A percentile compares a stretch with the other conserved stretches of the same genome.
These are phyloP conservation scores for Aquanectria penicillioides DNA, from an alignment of 2,329 filamentous ascomycete genomes.

Conservation along the genomic window DNA sequence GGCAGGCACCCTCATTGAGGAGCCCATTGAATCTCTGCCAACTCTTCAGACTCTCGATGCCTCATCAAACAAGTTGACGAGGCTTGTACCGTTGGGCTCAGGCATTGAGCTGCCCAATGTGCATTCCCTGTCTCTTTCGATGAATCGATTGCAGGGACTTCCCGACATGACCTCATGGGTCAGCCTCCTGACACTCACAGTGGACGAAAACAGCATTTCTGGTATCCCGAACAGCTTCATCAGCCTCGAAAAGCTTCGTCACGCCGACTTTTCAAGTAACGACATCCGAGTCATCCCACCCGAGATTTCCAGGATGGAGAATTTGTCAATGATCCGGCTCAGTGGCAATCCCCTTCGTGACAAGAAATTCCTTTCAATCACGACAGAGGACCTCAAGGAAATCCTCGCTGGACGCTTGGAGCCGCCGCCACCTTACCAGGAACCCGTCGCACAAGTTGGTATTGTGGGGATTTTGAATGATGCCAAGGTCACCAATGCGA, in stretches of 20 bases:
- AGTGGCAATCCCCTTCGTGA: conserved; percentile 92
- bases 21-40: conserved; percentile 65
- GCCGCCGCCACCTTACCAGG: conserved; percentile 59
- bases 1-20: conserved; percentile 75
- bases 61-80: conserved; percentile 76
- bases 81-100: conserved; percentile 56
- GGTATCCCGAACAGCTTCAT: conserved; percentile 81
- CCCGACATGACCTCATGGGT: conserved; percentile 81
- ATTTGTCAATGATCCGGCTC: conserved; percentile 77
- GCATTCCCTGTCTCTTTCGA: conserved; percentile 78
- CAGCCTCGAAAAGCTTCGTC: conserved; percentile 73
- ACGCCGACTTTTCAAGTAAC: conserved; percentile 87
- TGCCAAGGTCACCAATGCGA: conserved; percentile 25
- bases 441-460: conserved; percentile 37
- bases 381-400: conserved; percentile 82
- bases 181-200: conserved; percentile 76
- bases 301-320: conserved; percentile 82
- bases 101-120: conserved; percentile 74
- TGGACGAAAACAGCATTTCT: conserved; percentile 83
- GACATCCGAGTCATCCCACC: conserved; percentile 80
- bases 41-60: conserved; percentile 81
- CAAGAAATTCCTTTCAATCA: conserved; percentile 84
- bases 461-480: conserved; percentile 36
- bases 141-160: conserved; percentile 79
- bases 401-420: conserved; percentile 74